Evolutionary conservation across 108 stramenopile genomes (phyloP).

Genomic region (Fragilariopsis cylindrus): DNA sequence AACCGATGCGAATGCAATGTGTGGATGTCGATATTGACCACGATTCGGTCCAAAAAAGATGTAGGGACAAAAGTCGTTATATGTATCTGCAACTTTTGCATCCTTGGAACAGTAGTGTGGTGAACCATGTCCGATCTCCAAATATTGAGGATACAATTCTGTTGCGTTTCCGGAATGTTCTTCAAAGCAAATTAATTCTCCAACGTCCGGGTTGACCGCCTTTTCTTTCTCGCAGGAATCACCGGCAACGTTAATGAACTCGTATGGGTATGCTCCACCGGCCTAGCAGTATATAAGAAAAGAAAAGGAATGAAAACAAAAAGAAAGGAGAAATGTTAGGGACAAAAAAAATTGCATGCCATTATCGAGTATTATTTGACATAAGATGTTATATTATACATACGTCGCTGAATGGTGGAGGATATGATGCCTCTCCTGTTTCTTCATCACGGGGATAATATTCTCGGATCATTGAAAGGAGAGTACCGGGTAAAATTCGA

Average conservation of each 20-base stretch:
- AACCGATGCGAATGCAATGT: conserved; percentile 1
- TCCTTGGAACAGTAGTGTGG: conserved; percentile 14
- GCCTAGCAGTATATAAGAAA: not conserved
- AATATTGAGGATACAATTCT: not conserved
- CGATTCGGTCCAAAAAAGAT: conserved; percentile 9
- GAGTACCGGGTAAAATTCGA: not conserved
- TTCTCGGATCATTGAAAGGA: not conserved
- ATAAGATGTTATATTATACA: too few relatives aligned
- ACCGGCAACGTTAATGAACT: conserved; percentile 4
- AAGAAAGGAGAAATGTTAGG: too few relatives aligned
- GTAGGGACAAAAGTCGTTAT: conserved; percentile 1
- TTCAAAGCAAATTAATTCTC: not conserved
- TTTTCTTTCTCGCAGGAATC: conserved; percentile 8
- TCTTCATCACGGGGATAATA: conserved; percentile 6
- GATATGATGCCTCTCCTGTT: not conserved
- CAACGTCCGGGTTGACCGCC: not conserved
- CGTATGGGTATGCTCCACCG: conserved; percentile 4
- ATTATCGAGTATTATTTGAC: too few relatives aligned
- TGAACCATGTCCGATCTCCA: not conserved
- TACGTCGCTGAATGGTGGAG: conserved; percentile 3
- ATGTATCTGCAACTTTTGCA: not conserved
- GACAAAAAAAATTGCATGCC: too few relatives aligned
- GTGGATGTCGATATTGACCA: conserved; percentile 6
- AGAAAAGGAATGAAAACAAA: too few relatives aligned
- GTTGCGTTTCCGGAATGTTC: conserved; percentile 2